Evolutionary conservation across 106 monocot species (phyloP).

Genomic region (Allium cepa): DNA sequence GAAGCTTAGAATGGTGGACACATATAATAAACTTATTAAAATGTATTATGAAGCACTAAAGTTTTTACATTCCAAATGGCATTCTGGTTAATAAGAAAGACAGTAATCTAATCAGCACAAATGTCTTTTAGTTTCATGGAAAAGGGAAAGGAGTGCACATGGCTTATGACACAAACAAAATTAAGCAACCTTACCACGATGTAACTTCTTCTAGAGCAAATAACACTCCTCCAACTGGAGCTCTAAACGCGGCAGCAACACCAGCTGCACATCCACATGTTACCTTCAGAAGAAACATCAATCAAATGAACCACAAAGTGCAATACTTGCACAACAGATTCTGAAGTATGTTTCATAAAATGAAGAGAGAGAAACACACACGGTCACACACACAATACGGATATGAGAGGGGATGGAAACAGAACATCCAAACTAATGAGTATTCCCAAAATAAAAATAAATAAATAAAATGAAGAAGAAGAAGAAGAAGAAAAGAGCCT

Average conservation of each 20-base stretch:
- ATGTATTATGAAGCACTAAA: no score
- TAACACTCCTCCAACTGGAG: slow-evolving; percentile 96
- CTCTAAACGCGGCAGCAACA: slow-evolving; percentile 97
- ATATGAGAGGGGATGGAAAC: not conserved
- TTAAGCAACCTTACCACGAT: slow-evolving; percentile 62
- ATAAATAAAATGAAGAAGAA: no score
- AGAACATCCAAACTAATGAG: not conserved
- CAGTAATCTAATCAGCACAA: no score
- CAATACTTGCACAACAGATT: not conserved
- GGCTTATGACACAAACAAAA: not conserved
- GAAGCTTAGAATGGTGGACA: no score
- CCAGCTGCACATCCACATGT: slow-evolving; percentile 99
- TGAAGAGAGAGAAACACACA: not conserved
- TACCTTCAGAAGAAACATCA: slow-evolving; percentile 53
- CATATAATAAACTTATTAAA: no score
- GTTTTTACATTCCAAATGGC: no score
- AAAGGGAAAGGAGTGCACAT: no score
- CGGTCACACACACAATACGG: no score
- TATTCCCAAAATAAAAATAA: not conserved
- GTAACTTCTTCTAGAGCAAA: slow-evolving; percentile 99
- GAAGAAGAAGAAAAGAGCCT: no score
- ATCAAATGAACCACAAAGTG: not conserved
- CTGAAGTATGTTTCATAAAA: not conserved
- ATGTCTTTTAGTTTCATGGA: no score
- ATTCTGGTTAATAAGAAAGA: no score